A percentile compares a stretch with the other conserved stretches of the same genome.
phyloP scores from a whole-genome alignment of 176 grass and related monocot species.

The Zizania latifolia region DNA sequence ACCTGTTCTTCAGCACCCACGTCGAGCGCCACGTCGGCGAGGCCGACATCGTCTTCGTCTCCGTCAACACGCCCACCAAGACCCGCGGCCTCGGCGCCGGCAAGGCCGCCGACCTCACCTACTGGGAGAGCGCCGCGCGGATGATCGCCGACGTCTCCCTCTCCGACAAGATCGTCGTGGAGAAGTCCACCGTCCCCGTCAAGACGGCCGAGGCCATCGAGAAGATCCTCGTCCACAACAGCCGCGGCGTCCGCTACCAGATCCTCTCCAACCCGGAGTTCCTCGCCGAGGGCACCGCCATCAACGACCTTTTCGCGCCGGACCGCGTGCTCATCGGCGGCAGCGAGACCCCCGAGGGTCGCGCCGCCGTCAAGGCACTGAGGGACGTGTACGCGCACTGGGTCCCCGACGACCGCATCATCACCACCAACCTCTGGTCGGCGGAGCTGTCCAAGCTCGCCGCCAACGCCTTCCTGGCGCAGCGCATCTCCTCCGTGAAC shows the following conservation, averaged over 20 bases:
- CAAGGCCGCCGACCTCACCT: constrained; percentile 50
- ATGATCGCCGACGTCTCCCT: constrained; percentile 52
- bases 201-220: constrained; percentile 65
- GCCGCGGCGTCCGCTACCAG: constrained; percentile 52
- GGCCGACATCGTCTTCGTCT: constrained; percentile 44
- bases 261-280: constrained; percentile 62
- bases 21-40: constrained; percentile 19
- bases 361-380: constrained; percentile 37
- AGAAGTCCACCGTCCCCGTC: constrained; percentile 54
- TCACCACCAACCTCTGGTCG: constrained; percentile 55
- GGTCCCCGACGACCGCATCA: constrained; percentile 52
- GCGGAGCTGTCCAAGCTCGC: constrained; percentile 55
- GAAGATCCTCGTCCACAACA: constrained; percentile 55
- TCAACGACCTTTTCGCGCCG: constrained; percentile 39
- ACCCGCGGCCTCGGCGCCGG: constrained; percentile 52
- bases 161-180: constrained; percentile 56
- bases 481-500: constrained; percentile 55
- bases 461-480: constrained; percentile 52
- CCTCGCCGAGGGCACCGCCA: constrained; percentile 50
- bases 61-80: constrained; percentile 47
- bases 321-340: constrained; percentile 53
- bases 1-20: constrained; percentile 24
- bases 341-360: constrained; percentile 50
- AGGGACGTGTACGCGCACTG: constrained; percentile 44
- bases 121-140: constrained; percentile 53